Conservation (phyloP, 2,329 filamentous ascomycete genomes). For the Penicillium sp. region DNA sequence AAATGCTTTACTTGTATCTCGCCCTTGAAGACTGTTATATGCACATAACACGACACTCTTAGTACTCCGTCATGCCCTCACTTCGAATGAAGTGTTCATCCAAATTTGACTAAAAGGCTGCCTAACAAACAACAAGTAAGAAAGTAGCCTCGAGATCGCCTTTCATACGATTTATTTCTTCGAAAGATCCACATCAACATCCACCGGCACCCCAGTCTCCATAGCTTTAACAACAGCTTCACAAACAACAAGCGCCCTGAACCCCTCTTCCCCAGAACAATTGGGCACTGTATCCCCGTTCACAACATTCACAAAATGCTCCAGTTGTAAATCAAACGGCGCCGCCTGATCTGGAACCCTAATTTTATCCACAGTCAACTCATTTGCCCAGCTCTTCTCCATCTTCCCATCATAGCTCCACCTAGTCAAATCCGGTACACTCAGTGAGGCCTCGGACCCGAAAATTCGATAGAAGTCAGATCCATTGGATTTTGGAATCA, state of each 20-base stretch:
- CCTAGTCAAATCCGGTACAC: conserved; percentile 53
- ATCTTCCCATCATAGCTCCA: conserved; percentile 46
- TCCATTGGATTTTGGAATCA: conserved; percentile 46
- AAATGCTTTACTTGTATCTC: no score
- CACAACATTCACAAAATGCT: conserved; percentile 53
- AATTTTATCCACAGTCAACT: conserved; percentile 35
- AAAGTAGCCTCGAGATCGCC: no score
- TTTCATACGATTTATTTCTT: not conserved
- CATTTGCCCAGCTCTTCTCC: conserved; percentile 45
- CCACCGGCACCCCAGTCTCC: conserved; percentile 35
- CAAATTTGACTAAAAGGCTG: no score
- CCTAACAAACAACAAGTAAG: no score
- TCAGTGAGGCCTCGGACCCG: conserved; percentile 51
- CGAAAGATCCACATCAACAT: conserved; percentile 22
- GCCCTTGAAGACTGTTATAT: no score
- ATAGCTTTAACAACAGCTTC: conserved; percentile 51
- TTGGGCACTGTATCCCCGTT: conserved; percentile 42
- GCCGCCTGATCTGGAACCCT: conserved; percentile 27
- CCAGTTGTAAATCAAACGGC: conserved; percentile 55
- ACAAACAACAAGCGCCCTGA: conserved; percentile 54
- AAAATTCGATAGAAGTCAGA: conserved; percentile 55
- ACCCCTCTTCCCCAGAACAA: conserved; percentile 51
- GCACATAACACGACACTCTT: no score
- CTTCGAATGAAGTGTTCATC: no score
- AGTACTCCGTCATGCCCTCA: no score